Percentiles rank a stretch among this genome's conserved stretches.
phyloP scores from a whole-genome alignment of 2,329 filamentous ascomycete genomes.

The Cyphellophora europaea region DNA sequence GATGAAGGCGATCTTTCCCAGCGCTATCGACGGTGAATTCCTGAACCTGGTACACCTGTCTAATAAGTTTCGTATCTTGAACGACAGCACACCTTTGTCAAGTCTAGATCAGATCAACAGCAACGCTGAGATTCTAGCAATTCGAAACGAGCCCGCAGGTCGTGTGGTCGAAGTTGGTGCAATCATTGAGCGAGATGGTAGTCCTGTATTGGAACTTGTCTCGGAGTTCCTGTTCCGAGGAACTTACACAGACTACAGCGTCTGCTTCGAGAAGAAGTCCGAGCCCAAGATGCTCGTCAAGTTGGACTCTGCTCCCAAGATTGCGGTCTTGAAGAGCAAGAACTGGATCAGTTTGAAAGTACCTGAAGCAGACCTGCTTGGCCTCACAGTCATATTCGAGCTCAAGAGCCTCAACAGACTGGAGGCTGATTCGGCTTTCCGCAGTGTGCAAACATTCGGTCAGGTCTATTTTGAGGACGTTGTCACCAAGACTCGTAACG shows the following conservation, averaged over 20 bases:
- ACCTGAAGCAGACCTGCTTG: not conserved
- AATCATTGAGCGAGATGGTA: conserved; percentile 3
- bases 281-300: conserved; percentile 3
- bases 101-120: conserved; percentile 3
- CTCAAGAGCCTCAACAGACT: conserved; percentile 2
- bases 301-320: not conserved
- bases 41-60: conserved; percentile 8
- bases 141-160: conserved; percentile 4
- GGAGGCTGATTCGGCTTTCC: not conserved
- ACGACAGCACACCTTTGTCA: conserved; percentile 1
- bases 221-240: conserved; percentile 7
- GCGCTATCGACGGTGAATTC: conserved; percentile 6
- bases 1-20: conserved; percentile 5
- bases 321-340: conserved; percentile 3
- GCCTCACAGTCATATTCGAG: conserved; percentile 3
- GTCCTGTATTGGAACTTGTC: conserved; percentile 1
- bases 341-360: conserved; percentile 5
- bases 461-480: not conserved
- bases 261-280: not conserved
- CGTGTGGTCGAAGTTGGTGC: conserved; percentile 5
- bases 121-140: conserved; percentile 1
- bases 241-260: conserved; percentile 4
- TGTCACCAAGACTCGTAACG: not conserved
- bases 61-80: conserved; percentile 4
- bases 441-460: conserved; percentile 2